phyloP scores from a whole-genome alignment of 129 eudicot species.

The Oenanthe sinensis region DNA sequence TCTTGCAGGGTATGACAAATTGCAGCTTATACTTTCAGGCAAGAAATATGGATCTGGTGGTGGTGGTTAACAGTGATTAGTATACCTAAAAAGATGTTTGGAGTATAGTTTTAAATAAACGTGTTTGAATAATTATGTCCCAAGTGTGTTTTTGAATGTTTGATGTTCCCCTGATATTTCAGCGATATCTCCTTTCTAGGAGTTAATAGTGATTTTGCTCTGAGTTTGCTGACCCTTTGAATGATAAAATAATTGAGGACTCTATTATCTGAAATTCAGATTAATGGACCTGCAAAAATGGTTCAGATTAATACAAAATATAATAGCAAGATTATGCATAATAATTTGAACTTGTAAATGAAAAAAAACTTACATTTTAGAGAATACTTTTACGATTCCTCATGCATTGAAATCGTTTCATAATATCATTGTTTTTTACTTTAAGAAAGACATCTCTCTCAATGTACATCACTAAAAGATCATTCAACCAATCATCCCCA shows the following conservation, averaged over 20 bases:
- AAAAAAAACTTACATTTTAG: too few relatives aligned
- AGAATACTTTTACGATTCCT: too few relatives aligned
- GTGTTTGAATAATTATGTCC: not conserved
- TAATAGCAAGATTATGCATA: too few relatives aligned
- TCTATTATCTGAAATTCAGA: not conserved
- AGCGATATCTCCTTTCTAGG: not conserved
- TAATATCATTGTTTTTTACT: too few relatives aligned
- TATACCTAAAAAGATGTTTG: not conserved
- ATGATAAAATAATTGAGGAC: not conserved
- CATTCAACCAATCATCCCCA: too few relatives aligned
- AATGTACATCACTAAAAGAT: too few relatives aligned
- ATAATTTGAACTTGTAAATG: too few relatives aligned
- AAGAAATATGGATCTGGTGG: constrained; percentile 73
- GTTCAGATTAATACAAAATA: too few relatives aligned
- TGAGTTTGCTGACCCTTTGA: not conserved
- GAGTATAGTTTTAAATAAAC: not conserved
- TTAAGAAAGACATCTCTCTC: too few relatives aligned
- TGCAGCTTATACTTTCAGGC: constrained; percentile 54
- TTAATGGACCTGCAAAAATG: too few relatives aligned
- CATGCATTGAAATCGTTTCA: too few relatives aligned
- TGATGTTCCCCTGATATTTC: not conserved
- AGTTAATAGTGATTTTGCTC: not conserved
- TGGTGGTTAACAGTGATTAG: constrained; percentile 18
- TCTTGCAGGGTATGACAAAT: constrained; percentile 60
- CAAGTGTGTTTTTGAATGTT: not conserved